These are phyloP conservation scores for Fusarium siculi DNA, from an alignment of 2,329 filamentous ascomycete species.

Conservation along the genomic window DNA sequence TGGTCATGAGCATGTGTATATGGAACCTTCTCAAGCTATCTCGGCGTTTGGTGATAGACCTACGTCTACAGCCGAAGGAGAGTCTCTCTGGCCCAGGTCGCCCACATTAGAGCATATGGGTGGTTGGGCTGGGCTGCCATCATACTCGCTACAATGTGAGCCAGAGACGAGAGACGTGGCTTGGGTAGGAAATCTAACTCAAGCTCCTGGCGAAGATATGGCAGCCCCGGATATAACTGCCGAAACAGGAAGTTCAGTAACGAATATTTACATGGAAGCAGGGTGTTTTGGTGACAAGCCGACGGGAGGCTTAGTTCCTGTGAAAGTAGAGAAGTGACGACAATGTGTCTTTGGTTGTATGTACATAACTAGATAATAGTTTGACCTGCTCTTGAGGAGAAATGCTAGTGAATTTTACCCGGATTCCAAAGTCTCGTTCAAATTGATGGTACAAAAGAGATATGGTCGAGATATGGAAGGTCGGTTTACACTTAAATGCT, in stretches of 20 bases:
- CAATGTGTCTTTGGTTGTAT: neutral
- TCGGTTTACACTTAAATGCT: neutral
- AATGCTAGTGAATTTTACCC: neutral
- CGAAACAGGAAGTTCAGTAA: neutral
- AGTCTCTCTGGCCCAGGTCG: neutral
- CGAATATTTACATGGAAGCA: neutral
- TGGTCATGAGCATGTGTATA: neutral
- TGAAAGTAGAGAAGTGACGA: conserved; percentile 9
- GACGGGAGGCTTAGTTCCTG: neutral
- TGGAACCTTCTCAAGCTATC: neutral
- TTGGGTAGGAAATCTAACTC: neutral
- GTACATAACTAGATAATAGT: neutral
- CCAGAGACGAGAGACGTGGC: neutral
- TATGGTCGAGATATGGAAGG: neutral
- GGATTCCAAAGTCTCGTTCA: neutral
- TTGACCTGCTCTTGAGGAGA: neutral
- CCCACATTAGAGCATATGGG: neutral
- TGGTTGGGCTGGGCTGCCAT: neutral
- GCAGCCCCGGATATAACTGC: neutral
- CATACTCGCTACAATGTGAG: neutral
- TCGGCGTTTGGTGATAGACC: neutral
- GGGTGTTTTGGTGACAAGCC: neutral
- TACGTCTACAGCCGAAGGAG: neutral
- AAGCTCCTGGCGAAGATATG: neutral
- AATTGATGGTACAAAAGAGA: neutral